Evolutionary conservation across 306 rosid genomes (phyloP).

Genomic region (Acmispon strigosus): DNA sequence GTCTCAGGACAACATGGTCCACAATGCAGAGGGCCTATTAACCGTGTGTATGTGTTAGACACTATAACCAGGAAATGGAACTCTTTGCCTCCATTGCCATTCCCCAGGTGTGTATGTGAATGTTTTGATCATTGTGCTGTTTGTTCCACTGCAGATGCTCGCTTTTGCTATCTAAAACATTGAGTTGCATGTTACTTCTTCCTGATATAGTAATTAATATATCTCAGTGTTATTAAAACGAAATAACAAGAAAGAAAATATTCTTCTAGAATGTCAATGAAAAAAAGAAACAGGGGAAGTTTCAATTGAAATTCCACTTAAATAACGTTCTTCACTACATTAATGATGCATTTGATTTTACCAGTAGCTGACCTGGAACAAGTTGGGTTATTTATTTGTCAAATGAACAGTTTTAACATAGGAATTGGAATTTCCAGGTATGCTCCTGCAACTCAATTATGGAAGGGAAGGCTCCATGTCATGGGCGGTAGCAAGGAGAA

Average conservation of each 20-base stretch:
- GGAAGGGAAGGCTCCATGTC: constrained; percentile 92
- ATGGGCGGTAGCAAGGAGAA: constrained; percentile 98
- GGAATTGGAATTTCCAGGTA: constrained; percentile 39
- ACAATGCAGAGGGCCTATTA: constrained; percentile 72
- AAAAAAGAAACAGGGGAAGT: neutral
- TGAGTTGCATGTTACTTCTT: too few relatives aligned
- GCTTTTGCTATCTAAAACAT: too few relatives aligned
- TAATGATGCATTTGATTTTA: neutral
- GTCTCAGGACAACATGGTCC: constrained; percentile 84
- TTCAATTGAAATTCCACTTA: neutral
- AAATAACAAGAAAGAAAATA: too few relatives aligned
- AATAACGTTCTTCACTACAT: neutral
- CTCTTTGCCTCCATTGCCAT: constrained; percentile 61
- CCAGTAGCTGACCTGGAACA: neutral
- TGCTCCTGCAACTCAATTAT: constrained; percentile 86
- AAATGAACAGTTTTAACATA: constrained; percentile 2
- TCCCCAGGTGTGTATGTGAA: constrained; percentile 44
- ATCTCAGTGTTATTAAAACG: too few relatives aligned
- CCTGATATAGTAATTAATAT: too few relatives aligned
- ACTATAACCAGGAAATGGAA: constrained; percentile 66
- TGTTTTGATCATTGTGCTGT: neutral
- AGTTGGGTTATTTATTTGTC: neutral
- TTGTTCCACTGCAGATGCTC: too few relatives aligned
- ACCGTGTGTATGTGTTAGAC: constrained; percentile 57
- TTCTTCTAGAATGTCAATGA: too few relatives aligned